Evolutionary conservation across 768 basidiomycete species (phyloP).

Genomic region (Lactarius psammicola): DNA sequence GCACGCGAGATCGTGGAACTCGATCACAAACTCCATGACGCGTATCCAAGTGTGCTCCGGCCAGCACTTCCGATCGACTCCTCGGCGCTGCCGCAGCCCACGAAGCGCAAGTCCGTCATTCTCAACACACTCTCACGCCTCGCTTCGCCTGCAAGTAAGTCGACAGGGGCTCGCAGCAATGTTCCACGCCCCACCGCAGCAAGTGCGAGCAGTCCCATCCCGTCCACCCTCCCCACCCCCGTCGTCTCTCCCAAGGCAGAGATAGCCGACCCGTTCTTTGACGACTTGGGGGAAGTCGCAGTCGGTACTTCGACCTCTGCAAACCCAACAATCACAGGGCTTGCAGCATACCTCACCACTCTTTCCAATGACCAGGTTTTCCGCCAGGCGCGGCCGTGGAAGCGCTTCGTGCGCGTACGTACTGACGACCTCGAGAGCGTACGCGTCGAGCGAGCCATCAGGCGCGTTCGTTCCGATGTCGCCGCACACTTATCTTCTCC

Average conservation of each 20-base stretch:
- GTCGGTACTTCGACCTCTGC: slow-evolving; percentile 33
- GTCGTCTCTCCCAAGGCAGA: slow-evolving; percentile 54
- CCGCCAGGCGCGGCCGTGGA: slow-evolving; percentile 71
- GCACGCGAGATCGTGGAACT: slow-evolving; percentile 76
- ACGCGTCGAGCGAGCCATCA: slow-evolving; percentile 83
- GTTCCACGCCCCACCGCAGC: slow-evolving; percentile 24
- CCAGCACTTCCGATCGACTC: slow-evolving; percentile 63
- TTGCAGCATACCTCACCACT: slow-evolving; percentile 79
- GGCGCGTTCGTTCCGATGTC: slow-evolving; percentile 81
- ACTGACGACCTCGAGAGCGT: slow-evolving; percentile 87
- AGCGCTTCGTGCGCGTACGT: slow-evolving; percentile 79
- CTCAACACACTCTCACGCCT: slow-evolving; percentile 83
- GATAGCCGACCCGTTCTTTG: slow-evolving; percentile 58
- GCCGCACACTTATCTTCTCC: slow-evolving; percentile 60
- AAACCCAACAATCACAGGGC: slow-evolving; percentile 46
- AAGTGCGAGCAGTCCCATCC: slow-evolving; percentile 33
- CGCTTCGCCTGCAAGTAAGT: slow-evolving; percentile 67
- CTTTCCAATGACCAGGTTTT: slow-evolving; percentile 66
- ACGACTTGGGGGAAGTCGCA: slow-evolving; percentile 30
- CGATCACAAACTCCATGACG: slow-evolving; percentile 74
- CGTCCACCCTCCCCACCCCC: slow-evolving; percentile 46
- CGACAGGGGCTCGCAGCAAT: slow-evolving; percentile 38
- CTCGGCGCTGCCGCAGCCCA: slow-evolving; percentile 49
- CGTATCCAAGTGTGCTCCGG: slow-evolving; percentile 53
- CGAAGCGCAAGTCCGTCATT: slow-evolving; percentile 80